phyloP scores from a whole-genome alignment of 805 yeast species.

The Pichia cephalocereana region DNA sequence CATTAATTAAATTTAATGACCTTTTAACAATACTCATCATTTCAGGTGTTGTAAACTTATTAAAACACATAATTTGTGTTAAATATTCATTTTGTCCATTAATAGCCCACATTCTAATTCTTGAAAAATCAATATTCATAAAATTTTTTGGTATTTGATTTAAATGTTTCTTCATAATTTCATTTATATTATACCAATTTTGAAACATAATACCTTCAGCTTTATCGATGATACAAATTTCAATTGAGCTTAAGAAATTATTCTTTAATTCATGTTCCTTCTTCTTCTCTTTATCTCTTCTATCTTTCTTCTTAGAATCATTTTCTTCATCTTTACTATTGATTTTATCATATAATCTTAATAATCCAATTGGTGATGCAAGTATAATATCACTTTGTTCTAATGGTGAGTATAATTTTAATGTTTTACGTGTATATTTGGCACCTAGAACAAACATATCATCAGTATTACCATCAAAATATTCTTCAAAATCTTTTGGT shows the following conservation, averaged over 20 bases:
- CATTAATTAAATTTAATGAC: slow-evolving; percentile 38
- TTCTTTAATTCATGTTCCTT: slow-evolving; percentile 37
- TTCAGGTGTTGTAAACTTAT: slow-evolving; percentile 75
- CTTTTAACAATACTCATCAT: slow-evolving; percentile 51
- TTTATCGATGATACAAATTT: slow-evolving; percentile 69
- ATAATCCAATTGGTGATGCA: slow-evolving; percentile 87
- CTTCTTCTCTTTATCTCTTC: slow-evolving; percentile 25
- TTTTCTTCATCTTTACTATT: not conserved
- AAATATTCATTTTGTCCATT: slow-evolving; percentile 68
- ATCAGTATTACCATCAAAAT: slow-evolving; percentile 82
- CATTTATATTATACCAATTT: slow-evolving; percentile 77
- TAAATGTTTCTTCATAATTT: slow-evolving; percentile 55
- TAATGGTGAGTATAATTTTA: slow-evolving; percentile 77
- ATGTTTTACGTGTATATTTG: slow-evolving; percentile 79
- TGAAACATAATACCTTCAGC: slow-evolving; percentile 85
- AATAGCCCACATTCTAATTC: slow-evolving; percentile 88
- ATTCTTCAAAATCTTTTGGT: slow-evolving; percentile 73
- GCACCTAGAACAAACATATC: slow-evolving; percentile 90
- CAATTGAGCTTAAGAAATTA: slow-evolving; percentile 86
- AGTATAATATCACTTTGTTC: slow-evolving; percentile 78
- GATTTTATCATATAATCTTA: slow-evolving; percentile 59
- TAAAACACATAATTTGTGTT: slow-evolving; percentile 70
- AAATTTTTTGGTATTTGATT: slow-evolving; percentile 69
- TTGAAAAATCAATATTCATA: slow-evolving; percentile 72
- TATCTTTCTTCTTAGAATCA: slow-evolving; percentile 10